Evolutionary conservation across 2,329 filamentous ascomycete species (phyloP).

Genomic region (Seiridium unicorne): DNA sequence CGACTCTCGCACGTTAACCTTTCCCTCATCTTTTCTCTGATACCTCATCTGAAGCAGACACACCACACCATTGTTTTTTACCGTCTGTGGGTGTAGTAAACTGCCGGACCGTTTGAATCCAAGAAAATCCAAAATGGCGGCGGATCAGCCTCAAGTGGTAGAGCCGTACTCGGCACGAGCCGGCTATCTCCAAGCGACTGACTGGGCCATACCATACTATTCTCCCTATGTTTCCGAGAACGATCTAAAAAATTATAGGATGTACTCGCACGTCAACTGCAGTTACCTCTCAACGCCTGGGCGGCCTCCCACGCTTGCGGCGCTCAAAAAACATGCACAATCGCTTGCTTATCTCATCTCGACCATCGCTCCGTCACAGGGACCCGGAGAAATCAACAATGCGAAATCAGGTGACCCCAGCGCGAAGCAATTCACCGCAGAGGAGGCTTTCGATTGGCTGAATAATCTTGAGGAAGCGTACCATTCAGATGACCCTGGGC

Average conservation of each 20-base stretch:
- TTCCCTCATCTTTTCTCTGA: neutral
- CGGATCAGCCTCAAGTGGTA: neutral
- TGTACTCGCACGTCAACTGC: slow-evolving; percentile 53
- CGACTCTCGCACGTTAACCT: neutral
- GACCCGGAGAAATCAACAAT: slow-evolving; percentile 27
- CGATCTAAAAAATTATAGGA: slow-evolving; percentile 19
- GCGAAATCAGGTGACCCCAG: slow-evolving; percentile 13
- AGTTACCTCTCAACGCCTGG: slow-evolving; percentile 54
- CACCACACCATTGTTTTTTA: neutral
- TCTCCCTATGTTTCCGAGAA: slow-evolving; percentile 36
- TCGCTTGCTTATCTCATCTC: slow-evolving; percentile 53
- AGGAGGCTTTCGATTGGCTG: slow-evolving; percentile 58
- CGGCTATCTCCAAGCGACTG: slow-evolving; percentile 36
- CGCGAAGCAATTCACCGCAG: slow-evolving; percentile 31
- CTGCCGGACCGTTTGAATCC: neutral
- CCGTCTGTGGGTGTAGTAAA: neutral
- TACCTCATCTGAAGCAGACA: no score
- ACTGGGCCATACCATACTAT: slow-evolving; percentile 39
- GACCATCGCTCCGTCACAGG: slow-evolving; percentile 39
- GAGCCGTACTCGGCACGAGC: slow-evolving; percentile 21
- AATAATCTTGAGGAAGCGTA: slow-evolving; percentile 49
- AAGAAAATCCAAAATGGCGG: neutral
- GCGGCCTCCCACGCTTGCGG: slow-evolving; percentile 50
- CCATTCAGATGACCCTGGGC: slow-evolving; percentile 42
- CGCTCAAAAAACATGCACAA: slow-evolving; percentile 60